A percentile compares a stretch with the other conserved stretches of the same genome.
phyloP scores from a whole-genome alignment of 768 basidiomycete genomes.

The Mrakia hoshinonis region DNA sequence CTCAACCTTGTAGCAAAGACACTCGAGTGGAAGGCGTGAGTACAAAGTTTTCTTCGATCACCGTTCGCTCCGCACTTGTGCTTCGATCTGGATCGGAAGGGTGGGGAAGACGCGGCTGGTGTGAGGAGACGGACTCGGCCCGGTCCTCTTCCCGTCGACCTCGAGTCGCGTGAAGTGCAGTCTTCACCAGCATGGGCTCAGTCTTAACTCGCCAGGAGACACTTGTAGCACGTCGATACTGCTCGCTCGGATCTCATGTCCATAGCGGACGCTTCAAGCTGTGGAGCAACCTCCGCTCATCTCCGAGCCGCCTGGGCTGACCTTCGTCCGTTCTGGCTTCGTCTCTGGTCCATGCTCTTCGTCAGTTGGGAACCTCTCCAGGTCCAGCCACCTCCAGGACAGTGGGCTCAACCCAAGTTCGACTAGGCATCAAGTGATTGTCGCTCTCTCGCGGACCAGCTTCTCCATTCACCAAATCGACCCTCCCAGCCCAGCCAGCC shows the following conservation, averaged over 20 bases:
- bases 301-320: constrained; percentile 5
- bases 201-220: too few relatives aligned
- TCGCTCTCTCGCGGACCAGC: too few relatives aligned
- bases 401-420: constrained; percentile 67
- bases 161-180: too few relatives aligned
- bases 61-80: too few relatives aligned
- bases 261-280: too few relatives aligned
- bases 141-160: background rate
- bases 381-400: constrained; percentile 67
- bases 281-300: constrained; percentile 23
- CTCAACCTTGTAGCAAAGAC: constrained; percentile 66
- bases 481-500: too few relatives aligned
- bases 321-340: background rate
- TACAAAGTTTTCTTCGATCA: constrained; percentile 35
- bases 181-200: too few relatives aligned
- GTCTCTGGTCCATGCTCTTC: background rate
- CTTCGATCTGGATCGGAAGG: background rate
- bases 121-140: background rate
- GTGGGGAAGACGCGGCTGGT: background rate
- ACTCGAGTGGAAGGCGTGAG: constrained; percentile 94
- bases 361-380: constrained; percentile 79
- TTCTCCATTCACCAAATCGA: too few relatives aligned
- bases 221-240: too few relatives aligned
- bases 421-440: background rate
- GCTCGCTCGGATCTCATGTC: too few relatives aligned